Percentiles rank a stretch among this genome's conserved stretches.
phyloP scores from a whole-genome alignment of 176 grass and related monocot genomes.

The sorghum (Sorghum bicolor) region DNA sequence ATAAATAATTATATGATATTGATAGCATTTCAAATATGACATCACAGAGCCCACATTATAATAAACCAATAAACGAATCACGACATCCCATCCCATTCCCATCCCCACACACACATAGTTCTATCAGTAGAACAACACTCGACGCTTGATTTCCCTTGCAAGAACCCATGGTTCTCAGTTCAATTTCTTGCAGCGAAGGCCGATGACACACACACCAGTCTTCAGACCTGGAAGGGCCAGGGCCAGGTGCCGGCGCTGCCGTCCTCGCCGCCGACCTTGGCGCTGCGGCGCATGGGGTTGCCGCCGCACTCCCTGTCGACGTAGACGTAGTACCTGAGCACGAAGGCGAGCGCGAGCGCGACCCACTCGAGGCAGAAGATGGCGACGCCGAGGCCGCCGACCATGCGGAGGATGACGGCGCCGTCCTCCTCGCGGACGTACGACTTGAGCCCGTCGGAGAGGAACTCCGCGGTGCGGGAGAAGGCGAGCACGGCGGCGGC shows the following conservation, averaged over 20 bases:
- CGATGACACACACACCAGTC: too few species aligned
- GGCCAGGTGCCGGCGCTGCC: slow-evolving; percentile 55
- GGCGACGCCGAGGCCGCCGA: slow-evolving; percentile 80
- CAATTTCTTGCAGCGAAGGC: not conserved
- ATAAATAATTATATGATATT: not conserved
- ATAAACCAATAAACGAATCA: slow-evolving; percentile 44
- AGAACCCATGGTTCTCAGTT: slow-evolving; percentile 34
- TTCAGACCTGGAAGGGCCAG: slow-evolving; percentile 79
- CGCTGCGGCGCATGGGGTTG: slow-evolving; percentile 54
- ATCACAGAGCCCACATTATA: not conserved
- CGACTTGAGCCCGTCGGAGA: slow-evolving; percentile 55
- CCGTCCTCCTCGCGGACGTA: slow-evolving; percentile 91
- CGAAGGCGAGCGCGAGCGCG: slow-evolving; percentile 83
- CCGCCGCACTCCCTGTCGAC: slow-evolving; percentile 54
- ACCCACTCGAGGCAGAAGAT: slow-evolving; percentile 98
- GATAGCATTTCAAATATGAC: slow-evolving; percentile 20
- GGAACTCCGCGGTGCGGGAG: slow-evolving; percentile 68
- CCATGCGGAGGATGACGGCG: slow-evolving; percentile 86
- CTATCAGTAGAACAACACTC: not conserved
- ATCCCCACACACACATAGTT: not conserved
- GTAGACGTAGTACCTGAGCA: slow-evolving; percentile 76
- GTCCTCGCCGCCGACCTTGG: slow-evolving; percentile 76
- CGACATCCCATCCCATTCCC: not conserved
- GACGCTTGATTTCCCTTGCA: not conserved
- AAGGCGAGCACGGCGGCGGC: slow-evolving; percentile 78